Evolutionary conservation across 176 grass and related monocot species (phyloP).

Genomic region (Avena atlantica): DNA sequence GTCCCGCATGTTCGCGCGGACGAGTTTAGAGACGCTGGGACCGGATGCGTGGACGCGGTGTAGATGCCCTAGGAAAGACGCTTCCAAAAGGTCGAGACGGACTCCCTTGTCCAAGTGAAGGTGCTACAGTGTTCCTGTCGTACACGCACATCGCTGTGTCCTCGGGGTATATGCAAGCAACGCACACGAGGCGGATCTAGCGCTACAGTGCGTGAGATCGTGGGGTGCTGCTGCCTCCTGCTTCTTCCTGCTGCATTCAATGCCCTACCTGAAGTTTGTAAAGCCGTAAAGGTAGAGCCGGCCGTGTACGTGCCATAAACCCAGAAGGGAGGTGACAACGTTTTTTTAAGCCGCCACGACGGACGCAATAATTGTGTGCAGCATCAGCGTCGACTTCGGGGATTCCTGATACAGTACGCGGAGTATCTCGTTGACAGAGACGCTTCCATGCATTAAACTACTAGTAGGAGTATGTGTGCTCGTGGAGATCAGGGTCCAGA

Average conservation of each 20-base stretch:
- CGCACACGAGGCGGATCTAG: background rate
- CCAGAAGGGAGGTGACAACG: background rate
- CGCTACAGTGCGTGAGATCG: background rate
- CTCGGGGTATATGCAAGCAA: background rate
- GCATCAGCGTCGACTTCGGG: background rate
- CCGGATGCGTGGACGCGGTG: too few relatives aligned
- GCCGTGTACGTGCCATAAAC: background rate
- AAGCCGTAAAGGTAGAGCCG: background rate
- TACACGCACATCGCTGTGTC: background rate
- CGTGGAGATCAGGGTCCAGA: background rate
- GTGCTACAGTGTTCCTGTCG: background rate
- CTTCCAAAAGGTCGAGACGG: constrained; percentile 4
- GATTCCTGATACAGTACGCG: background rate
- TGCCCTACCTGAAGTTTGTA: constrained; percentile 4
- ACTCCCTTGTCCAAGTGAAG: background rate
- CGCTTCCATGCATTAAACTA: constrained; percentile 30
- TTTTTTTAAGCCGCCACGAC: background rate
- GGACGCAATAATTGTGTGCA: background rate
- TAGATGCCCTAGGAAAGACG: background rate
- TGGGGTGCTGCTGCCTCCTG: background rate
- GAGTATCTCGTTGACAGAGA: constrained; percentile 11
- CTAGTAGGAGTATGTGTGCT: background rate
- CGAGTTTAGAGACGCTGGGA: too few relatives aligned
- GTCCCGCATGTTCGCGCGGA: too few relatives aligned
- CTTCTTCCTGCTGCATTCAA: background rate